Evolutionary conservation across 2,329 filamentous ascomycete species (phyloP).

Genomic region (Aspergillus pseudotamarii): DNA sequence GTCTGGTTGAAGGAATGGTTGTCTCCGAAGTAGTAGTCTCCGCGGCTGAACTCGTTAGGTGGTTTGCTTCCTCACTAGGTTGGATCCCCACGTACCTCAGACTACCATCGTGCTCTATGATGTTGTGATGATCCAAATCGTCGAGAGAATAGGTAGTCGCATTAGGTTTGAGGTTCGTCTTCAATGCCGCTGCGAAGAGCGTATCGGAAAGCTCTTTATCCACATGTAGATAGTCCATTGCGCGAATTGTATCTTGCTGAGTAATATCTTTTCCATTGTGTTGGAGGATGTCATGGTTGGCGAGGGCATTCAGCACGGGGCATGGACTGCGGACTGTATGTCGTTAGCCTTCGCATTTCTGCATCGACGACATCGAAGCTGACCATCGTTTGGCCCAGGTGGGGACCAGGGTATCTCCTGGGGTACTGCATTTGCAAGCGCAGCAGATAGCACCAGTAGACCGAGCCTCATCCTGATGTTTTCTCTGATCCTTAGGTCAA

Average conservation of each 20-base stretch:
- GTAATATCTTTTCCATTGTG: slow-evolving; percentile 42
- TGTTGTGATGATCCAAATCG: slow-evolving; percentile 11
- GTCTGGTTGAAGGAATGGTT: slow-evolving; percentile 3
- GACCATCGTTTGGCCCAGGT: not conserved
- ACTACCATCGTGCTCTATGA: slow-evolving; percentile 23
- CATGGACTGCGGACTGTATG: slow-evolving; percentile 35
- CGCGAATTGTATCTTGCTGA: slow-evolving; percentile 36
- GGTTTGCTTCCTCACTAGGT: not conserved
- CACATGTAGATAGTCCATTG: slow-evolving; percentile 15
- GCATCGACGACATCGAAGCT: too few relatives aligned
- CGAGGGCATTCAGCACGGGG: slow-evolving; percentile 44
- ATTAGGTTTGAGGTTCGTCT: slow-evolving; percentile 7
- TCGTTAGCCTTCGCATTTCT: not conserved
- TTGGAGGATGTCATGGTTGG: slow-evolving; percentile 46
- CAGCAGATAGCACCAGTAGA: not conserved
- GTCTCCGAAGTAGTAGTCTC: not conserved
- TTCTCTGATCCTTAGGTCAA: too few relatives aligned
- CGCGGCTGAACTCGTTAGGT: not conserved
- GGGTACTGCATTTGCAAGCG: not conserved
- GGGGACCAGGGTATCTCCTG: not conserved
- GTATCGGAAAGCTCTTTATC: not conserved
- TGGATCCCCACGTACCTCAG: slow-evolving; percentile 3
- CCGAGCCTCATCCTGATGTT: not conserved
- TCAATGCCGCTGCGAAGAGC: not conserved
- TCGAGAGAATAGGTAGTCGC: slow-evolving; percentile 12